Evolutionary conservation across 306 rosid species (phyloP).

Genomic region (Lotus japonicus): DNA sequence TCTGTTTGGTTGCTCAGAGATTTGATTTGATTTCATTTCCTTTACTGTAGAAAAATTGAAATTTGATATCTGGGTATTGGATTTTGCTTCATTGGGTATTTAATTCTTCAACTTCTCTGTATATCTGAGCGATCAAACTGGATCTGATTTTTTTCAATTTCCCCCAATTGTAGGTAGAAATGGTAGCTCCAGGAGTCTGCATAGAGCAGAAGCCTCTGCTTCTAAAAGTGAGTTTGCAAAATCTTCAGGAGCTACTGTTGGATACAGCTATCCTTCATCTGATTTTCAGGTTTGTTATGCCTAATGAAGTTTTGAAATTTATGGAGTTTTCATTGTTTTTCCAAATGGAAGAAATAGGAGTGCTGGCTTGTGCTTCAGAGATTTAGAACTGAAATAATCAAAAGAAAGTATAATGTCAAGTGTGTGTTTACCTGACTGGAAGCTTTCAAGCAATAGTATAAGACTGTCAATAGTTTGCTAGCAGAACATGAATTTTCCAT

Average conservation of each 20-base stretch:
- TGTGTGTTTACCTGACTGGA: background rate
- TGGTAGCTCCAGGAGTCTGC: conserved; percentile 23
- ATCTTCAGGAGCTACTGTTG: conserved; percentile 38
- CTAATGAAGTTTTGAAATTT: background rate
- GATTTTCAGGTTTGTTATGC: conserved; percentile 46
- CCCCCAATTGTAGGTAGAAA: conserved; percentile 73
- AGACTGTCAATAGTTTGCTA: background rate
- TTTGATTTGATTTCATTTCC: background rate
- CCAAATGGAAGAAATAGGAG: background rate
- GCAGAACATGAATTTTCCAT: background rate
- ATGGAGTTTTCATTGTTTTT: background rate
- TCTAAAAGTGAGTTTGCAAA: conserved; percentile 29
- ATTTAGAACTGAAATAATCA: background rate
- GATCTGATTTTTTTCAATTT: background rate
- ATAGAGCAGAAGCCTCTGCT: conserved; percentile 39
- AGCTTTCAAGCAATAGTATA: background rate
- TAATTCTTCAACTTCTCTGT: background rate
- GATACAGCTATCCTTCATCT: conserved; percentile 53
- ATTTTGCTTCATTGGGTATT: background rate
- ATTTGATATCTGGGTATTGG: background rate
- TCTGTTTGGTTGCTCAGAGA: conserved; percentile 11
- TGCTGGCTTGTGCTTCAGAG: background rate
- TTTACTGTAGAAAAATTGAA: background rate
- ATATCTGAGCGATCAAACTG: background rate
- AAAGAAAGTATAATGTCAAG: background rate